phyloP scores from a whole-genome alignment of 2,329 filamentous ascomycete species.

The Colletotrichum sojae region DNA sequence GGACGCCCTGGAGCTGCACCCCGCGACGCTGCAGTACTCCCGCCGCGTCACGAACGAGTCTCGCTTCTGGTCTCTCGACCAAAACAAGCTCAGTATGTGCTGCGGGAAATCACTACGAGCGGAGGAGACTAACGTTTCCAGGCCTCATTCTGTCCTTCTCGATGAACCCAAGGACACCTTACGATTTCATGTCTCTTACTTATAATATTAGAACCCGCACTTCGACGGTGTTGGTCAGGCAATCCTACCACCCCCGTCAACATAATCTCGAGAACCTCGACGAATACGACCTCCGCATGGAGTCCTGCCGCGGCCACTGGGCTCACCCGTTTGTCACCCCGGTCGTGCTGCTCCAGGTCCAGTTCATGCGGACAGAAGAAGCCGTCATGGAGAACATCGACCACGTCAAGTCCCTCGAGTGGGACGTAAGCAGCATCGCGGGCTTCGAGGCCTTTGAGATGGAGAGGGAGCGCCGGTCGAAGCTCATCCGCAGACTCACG shows the following conservation, averaged over 20 bases:
- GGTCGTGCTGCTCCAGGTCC: conserved; percentile 62
- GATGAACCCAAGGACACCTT: conserved; percentile 59
- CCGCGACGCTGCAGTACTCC: conserved; percentile 56
- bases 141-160: conserved; percentile 62
- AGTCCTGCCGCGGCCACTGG: conserved; percentile 61
- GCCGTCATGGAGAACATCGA: conserved; percentile 59
- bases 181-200: conserved; percentile 63
- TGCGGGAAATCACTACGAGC: neutral
- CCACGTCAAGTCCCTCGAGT: conserved; percentile 58
- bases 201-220: conserved; percentile 56
- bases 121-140: conserved; percentile 39
- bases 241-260: conserved; percentile 58
- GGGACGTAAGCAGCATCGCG: conserved; percentile 59
- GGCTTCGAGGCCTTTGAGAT: conserved; percentile 53
- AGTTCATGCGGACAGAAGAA: conserved; percentile 60
- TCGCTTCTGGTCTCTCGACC: conserved; percentile 56
- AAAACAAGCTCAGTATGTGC: conserved; percentile 51
- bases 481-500: conserved; percentile 38
- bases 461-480: conserved; percentile 44
- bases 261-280: conserved; percentile 60
- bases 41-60: conserved; percentile 56
- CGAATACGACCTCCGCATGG: conserved; percentile 61
- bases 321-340: conserved; percentile 61
- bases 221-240: conserved; percentile 58
- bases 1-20: conserved; percentile 53